Base-by-base conservation (phyloP, 768 basidiomycete species). In the Baorangia bicolor region DNA sequence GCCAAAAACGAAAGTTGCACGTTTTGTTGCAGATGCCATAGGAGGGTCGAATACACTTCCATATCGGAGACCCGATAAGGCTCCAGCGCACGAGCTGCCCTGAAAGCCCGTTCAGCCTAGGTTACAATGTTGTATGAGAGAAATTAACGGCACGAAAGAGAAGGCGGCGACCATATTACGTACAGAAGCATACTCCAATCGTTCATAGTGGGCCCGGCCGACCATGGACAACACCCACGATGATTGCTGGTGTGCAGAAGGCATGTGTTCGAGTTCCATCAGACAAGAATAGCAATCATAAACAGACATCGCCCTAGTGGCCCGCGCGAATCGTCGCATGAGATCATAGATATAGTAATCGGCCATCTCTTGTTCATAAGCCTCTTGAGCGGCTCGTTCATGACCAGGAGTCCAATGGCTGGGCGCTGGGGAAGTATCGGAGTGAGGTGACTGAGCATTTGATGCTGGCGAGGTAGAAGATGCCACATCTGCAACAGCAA, bases 11-110 rank as follows among this genome's bases (percentile, higher is more conserved):
- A 94, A 55, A 99, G 80, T 61, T 89, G 83, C 49, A 94, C 85
- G 60, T 83, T 84, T 61, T 85, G 82, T 67, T 91, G 88, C 46
- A 97, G 76, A 73, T 98, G 96, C 96, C 96, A 99, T 42, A 98
- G 77, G 34, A 96, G 81, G 27, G 97, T 97, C 43, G 95, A 97
- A 74, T 93, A 97, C 39, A 94, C 84, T 73, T 98, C 95, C 92
- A 97, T 94, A 70, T 94, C 91, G 78, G 84, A 83, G 55, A 95
- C 71, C 23, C 92, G 85, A 77, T 92, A 90, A n/a, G 95, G 95
- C 60, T 98, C 90, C 57, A 91, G 75, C n/a, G 77, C 77, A 40
- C 94, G 83, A 48, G 92, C 84, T 18, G 85, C 82, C 61, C 83
- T 82, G 78, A 95, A 98, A 21, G 91, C 91, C 65, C 92, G 85